Evolutionary conservation across 2,329 filamentous ascomycete genomes (phyloP).

Genomic region (Trichoderma gracile): DNA sequence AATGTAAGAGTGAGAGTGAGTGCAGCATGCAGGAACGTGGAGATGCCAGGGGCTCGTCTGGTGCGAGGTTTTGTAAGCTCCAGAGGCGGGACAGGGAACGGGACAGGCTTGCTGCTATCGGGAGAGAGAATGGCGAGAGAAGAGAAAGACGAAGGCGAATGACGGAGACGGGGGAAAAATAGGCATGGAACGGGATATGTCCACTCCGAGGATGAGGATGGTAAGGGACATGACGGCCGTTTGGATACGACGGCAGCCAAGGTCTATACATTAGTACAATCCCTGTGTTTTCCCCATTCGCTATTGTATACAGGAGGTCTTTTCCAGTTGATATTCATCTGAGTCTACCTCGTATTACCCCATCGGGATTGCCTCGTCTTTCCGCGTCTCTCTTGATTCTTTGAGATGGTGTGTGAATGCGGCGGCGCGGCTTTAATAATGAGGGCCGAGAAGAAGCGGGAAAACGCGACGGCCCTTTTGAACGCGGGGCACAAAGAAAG

Average conservation of each 20-base stretch:
- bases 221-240: background rate
- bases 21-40: slow-evolving; percentile 24
- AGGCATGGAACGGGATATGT: background rate
- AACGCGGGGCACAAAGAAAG: background rate
- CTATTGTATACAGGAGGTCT: background rate
- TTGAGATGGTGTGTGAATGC: no score
- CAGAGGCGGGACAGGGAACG: background rate
- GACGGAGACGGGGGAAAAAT: background rate
- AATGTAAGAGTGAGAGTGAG: slow-evolving; percentile 4
- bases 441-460: background rate
- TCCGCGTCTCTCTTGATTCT: background rate
- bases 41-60: background rate
- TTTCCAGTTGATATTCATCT: no score
- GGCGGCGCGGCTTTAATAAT: background rate
- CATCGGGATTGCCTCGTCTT: background rate
- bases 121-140: background rate
- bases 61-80: background rate
- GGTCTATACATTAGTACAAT: no score
- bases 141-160: background rate
- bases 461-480: background rate
- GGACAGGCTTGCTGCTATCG: background rate
- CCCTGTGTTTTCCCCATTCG: no score
- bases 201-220: background rate
- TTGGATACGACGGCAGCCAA: background rate
- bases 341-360: background rate